phyloP scores from a whole-genome alignment of 345 rosid species.

The Hirschfeldia incana region DNA sequence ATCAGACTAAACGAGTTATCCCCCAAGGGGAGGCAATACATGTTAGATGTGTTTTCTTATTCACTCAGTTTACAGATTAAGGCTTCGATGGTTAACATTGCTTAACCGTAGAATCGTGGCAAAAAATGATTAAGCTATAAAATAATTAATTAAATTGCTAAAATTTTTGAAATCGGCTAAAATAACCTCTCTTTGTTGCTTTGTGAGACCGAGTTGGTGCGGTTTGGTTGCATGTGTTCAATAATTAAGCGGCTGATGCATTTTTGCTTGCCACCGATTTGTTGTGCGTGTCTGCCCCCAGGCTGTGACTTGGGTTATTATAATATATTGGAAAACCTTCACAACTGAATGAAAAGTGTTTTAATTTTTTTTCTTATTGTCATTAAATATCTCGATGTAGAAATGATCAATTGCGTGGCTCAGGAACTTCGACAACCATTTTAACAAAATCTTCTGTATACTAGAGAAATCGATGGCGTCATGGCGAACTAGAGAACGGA shows the following conservation, averaged over 20 bases:
- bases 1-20: no score
- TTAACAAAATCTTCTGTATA: not conserved
- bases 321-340: not conserved
- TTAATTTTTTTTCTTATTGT: not conserved
- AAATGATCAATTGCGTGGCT: not conserved
- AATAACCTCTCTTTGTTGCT: not conserved
- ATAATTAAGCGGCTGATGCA: not conserved
- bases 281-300: no score
- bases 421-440: not conserved
- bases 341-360: not conserved
- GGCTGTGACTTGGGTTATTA: no score
- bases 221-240: conserved; percentile 6
- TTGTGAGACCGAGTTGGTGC: conserved; percentile 3
- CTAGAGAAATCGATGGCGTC: not conserved
- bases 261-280: no score
- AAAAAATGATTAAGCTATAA: no score
- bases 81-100: no score
- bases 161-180: no score
- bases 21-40: no score
- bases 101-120: no score
- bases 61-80: no score
- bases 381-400: not conserved
- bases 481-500: not conserved
- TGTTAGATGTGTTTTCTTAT: no score
- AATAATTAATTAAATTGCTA: no score